phyloP scores from a whole-genome alignment of 164 flowering plant species.

The Litsea cubeba region DNA sequence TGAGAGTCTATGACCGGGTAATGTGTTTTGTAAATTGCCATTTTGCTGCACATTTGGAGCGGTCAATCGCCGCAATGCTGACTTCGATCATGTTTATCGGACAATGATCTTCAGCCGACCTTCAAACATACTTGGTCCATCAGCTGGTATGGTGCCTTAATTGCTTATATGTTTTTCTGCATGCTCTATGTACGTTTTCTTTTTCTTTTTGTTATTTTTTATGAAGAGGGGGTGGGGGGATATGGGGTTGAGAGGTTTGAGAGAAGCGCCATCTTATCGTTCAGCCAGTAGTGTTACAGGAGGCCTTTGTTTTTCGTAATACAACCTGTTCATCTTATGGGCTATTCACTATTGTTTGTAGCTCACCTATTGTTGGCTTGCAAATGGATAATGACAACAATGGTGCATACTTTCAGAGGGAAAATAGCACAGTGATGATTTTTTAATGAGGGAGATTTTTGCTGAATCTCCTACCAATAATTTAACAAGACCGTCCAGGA shows the following conservation, averaged over 20 bases:
- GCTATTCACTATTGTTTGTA: not conserved
- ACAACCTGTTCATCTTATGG: too few relatives aligned
- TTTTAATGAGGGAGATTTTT: not conserved
- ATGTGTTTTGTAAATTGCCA: conserved; percentile 96
- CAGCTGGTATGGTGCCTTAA: conserved; percentile 56
- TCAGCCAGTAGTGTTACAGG: too few relatives aligned
- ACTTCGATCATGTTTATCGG: conserved; percentile 83
- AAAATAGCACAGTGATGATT: not conserved
- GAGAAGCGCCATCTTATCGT: too few relatives aligned
- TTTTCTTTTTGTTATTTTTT: not conserved
- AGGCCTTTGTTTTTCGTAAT: too few relatives aligned
- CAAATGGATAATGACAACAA: not conserved
- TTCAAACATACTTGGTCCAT: conserved; percentile 44
- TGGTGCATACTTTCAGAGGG: not conserved
- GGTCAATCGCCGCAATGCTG: conserved; percentile 91
- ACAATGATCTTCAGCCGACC: conserved; percentile 72
- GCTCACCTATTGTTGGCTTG: not conserved
- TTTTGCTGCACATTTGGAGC: conserved; percentile 98
- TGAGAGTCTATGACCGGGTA: conserved; percentile 82
- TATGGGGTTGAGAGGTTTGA: too few relatives aligned
- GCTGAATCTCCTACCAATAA: not conserved
- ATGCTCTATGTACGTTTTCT: not conserved
- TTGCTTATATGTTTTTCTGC: not conserved
- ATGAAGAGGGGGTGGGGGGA: too few relatives aligned
- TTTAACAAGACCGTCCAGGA: not conserved